Percentiles rank a stretch among this genome's conserved stretches.
Evolutionary conservation across 805 yeast genomes (phyloP).

Genomic region (Candida maris): DNA sequence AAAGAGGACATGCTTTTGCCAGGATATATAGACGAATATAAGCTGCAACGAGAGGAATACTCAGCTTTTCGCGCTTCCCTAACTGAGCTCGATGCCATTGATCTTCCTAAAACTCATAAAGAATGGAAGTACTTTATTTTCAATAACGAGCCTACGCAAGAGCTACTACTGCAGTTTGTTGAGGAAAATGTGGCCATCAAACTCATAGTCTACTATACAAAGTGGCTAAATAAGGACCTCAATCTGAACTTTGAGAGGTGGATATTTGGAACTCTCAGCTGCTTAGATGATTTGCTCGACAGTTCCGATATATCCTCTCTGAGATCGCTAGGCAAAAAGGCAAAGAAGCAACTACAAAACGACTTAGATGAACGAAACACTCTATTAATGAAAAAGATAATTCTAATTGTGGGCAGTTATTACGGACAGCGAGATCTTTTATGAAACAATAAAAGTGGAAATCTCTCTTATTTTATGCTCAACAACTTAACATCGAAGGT

Average conservation of each 20-base stretch:
- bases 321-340: constrained; percentile 40
- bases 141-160: constrained; percentile 31
- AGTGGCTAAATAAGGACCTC: constrained; percentile 38
- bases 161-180: constrained; percentile 29
- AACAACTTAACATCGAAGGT: constrained; percentile 95
- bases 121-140: constrained; percentile 42
- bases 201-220: constrained; percentile 38
- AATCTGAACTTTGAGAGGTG: constrained; percentile 32
- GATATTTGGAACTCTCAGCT: constrained; percentile 38
- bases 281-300: constrained; percentile 36
- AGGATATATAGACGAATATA: constrained; percentile 18
- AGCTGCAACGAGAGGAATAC: constrained; percentile 15
- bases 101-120: constrained; percentile 35
- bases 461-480: constrained; percentile 65
- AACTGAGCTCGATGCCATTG: constrained; percentile 28
- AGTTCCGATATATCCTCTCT: constrained; percentile 38
- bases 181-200: constrained; percentile 35
- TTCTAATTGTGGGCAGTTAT: constrained; percentile 18
- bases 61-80: constrained; percentile 15
- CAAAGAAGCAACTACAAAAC: constrained; percentile 22
- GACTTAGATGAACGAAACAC: constrained; percentile 18
- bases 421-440: constrained; percentile 29
- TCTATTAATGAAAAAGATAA: constrained; percentile 15
- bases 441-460: not conserved
- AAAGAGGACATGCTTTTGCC: not conserved